Evolutionary conservation across 352 stramenopile species (phyloP).

Genomic region (Pythium insidiosum): DNA sequence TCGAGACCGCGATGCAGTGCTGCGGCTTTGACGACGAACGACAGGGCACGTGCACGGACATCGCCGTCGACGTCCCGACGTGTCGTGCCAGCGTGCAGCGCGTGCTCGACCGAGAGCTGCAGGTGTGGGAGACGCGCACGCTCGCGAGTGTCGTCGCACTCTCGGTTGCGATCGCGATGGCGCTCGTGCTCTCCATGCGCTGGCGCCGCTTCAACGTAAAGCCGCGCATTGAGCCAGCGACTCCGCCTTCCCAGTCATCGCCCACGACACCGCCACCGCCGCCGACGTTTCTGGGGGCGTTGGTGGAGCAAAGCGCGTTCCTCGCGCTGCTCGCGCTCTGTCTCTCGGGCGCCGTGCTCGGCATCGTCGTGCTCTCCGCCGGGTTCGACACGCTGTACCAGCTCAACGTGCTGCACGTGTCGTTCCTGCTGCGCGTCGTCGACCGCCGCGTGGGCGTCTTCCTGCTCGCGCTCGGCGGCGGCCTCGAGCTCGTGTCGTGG

Average conservation of each 20-base stretch:
- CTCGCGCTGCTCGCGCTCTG: constrained; percentile 14
- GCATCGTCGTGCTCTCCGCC: constrained; percentile 30
- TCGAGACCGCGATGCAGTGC: constrained; percentile 21
- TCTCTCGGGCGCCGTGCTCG: constrained; percentile 18
- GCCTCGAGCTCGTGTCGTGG: constrained; percentile 24
- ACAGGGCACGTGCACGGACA: constrained; percentile 9
- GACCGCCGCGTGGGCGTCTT: constrained; percentile 46
- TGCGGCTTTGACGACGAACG: constrained; percentile 16
- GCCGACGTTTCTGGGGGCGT: constrained; percentile 7
- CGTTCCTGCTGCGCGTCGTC: constrained; percentile 43
- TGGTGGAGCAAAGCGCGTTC: constrained; percentile 9
- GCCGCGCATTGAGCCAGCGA: neutral
- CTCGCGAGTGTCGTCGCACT: constrained; percentile 1
- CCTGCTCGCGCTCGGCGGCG: constrained; percentile 26
- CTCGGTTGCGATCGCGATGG: neutral
- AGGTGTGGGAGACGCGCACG: neutral
- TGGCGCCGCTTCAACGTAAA: constrained; percentile 3
- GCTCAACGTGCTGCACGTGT: constrained; percentile 63
- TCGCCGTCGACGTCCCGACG: constrained; percentile 1
- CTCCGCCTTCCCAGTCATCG: no score
- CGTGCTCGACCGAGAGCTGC: constrained; percentile 9
- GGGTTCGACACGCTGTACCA: constrained; percentile 51
- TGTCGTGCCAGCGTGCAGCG: constrained; percentile 6
- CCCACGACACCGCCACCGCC: no score
- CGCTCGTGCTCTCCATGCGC: neutral